Base-by-base conservation (phyloP, 202 grass and related monocot genomes). In the Schoenoplectus tabernaemontani region DNA sequence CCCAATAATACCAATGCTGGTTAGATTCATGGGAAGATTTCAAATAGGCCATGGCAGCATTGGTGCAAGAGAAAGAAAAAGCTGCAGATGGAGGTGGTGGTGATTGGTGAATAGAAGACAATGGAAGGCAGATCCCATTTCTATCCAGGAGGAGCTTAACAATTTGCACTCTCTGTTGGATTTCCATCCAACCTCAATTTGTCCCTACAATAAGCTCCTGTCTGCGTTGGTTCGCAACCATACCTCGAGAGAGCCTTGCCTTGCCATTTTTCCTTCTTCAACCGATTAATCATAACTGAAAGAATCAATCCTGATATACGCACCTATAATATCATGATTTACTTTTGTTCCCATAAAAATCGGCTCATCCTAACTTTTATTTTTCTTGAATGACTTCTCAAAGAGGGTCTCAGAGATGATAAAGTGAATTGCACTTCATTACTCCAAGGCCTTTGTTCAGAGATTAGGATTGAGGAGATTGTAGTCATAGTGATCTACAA, bases 401-500 rank as follows among this genome's bases (percentile, higher is more conserved):
- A 10, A 12, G 65, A 69, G 38, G 39, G 39, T 69, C 9, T 43
- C 65, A 43, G 7, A 44, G n/a, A 4, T 24, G 9, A 69, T 15
- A 44, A 8, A 0, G 19, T 2, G 65, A 44, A 9, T n/a, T 44
- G 43, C 10, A 23, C 19, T 46, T 20, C 65, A 24, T 12, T 69
- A 44, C 65, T 69, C 19, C 43, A 69, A 10, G 37, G 65, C 39
- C 65, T 69, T 7, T 77, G 88, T 54, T 87, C 82, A 59, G 82
- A 78, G 84, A 59, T 57, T 24, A 72, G 68, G 57, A 83, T 80
- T 64, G 57, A 82, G 46, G 78, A 81, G 30, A 66, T 33, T 64
- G 90, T 82, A 7, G 1, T 79, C 2, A 85, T 75, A 78, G 10
- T 92, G 64, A 85, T 92, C 76, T 82, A 87, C 17, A 26, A 12